phyloP scores from a whole-genome alignment of 1,284 basidiomycete genomes.

The Malassezia equina region DNA sequence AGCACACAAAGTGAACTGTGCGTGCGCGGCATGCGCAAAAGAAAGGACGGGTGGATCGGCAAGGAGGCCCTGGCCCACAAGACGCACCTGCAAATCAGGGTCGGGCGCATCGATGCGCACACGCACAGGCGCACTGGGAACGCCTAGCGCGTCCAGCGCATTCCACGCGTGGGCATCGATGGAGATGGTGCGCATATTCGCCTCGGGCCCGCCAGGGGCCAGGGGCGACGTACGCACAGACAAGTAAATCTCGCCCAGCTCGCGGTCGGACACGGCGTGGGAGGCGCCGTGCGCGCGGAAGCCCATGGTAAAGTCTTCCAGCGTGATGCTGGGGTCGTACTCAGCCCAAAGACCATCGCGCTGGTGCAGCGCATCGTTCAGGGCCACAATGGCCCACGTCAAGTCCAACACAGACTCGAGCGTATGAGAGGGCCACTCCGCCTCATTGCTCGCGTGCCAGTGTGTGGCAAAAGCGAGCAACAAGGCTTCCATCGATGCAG shows the following conservation, averaged over 20 bases:
- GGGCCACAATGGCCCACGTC: slow-evolving; percentile 71
- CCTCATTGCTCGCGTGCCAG: slow-evolving; percentile 75
- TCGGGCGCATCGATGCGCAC: slow-evolving; percentile 34
- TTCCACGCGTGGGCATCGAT: slow-evolving; percentile 26
- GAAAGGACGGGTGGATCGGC: slow-evolving; percentile 41
- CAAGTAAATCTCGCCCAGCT: slow-evolving; percentile 34
- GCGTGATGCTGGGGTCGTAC: slow-evolving; percentile 18
- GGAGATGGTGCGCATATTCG: slow-evolving; percentile 24
- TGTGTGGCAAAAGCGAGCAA: slow-evolving; percentile 65
- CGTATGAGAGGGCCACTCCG: slow-evolving; percentile 26
- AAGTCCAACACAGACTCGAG: slow-evolving; percentile 53
- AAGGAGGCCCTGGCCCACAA: slow-evolving; percentile 33
- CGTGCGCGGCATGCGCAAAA: slow-evolving; percentile 22
- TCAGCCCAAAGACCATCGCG: slow-evolving; percentile 22
- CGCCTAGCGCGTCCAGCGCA: slow-evolving; percentile 27
- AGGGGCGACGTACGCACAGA: slow-evolving; percentile 30
- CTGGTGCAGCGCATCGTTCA: slow-evolving; percentile 56
- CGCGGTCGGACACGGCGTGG: slow-evolving; percentile 31
- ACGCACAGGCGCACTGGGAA: slow-evolving; percentile 31
- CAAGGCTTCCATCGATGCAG: slow-evolving; percentile 59
- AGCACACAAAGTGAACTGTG: slow-evolving; percentile 35
- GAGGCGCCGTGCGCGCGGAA: slow-evolving; percentile 31
- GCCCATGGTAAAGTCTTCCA: slow-evolving; percentile 25
- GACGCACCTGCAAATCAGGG: slow-evolving; percentile 32
- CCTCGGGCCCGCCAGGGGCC: slow-evolving; percentile 22